Conservation (phyloP, 805 yeast species). For the Saccharomycopsis olivae region DNA sequence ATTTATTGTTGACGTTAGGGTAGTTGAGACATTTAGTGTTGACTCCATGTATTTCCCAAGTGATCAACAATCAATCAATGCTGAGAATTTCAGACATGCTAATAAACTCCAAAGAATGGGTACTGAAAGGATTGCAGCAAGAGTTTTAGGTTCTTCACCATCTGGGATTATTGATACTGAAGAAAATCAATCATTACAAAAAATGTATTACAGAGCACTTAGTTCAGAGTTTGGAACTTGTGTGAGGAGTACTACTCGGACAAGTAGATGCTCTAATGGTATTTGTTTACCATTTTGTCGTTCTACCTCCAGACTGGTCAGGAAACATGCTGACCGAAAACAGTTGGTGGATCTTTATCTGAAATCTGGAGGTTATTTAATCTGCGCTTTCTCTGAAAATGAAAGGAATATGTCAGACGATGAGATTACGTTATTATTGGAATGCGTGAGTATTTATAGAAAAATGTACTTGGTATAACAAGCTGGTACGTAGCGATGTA, state of each 20-base stretch:
- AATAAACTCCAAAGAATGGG: conserved; percentile 28
- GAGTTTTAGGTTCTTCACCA: conserved; percentile 34
- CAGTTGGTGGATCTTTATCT: conserved; percentile 32
- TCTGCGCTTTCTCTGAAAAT: conserved; percentile 34
- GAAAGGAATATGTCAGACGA: conserved; percentile 25
- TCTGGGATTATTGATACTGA: conserved; percentile 21
- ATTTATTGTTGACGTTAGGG: conserved; percentile 40
- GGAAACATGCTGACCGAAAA: conserved; percentile 23
- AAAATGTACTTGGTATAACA: conserved; percentile 33
- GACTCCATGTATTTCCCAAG: conserved; percentile 35
- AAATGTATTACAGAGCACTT: conserved; percentile 35
- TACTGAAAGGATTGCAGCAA: conserved; percentile 32
- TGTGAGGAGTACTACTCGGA: conserved; percentile 26
- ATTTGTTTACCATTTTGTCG: conserved; percentile 43
- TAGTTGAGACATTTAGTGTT: conserved; percentile 36
- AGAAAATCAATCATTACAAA: conserved; percentile 15
- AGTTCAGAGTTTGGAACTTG: conserved; percentile 42
- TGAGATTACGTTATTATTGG: conserved; percentile 35
- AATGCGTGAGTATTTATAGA: conserved; percentile 37
- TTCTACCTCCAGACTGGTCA: conserved; percentile 32
- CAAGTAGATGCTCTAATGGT: conserved; percentile 35
- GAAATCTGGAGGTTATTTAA: conserved; percentile 42
- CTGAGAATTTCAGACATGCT: conserved; percentile 33
- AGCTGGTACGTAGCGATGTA: no score
- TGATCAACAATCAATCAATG: conserved; percentile 32